Evolutionary conservation across 257 asterid genomes (phyloP).

Genomic region (Ilex asprella): DNA sequence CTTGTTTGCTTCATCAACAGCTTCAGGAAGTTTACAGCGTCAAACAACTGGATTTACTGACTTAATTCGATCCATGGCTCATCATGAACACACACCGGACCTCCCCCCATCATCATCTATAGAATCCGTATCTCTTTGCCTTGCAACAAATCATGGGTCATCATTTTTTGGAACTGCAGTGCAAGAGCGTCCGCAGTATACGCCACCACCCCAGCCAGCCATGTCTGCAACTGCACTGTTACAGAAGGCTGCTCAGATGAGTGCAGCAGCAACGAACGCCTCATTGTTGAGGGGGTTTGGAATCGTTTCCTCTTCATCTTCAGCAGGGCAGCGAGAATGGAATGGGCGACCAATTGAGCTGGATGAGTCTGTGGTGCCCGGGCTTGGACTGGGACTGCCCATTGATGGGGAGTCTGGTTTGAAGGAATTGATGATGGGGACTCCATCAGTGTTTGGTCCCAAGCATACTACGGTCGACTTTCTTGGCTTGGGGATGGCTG

Average conservation of each 20-base stretch:
- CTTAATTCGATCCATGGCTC: conserved; percentile 34
- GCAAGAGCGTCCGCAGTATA: conserved; percentile 60
- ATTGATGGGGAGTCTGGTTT: conserved; percentile 58
- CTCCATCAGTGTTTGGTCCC: conserved; percentile 71
- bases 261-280: conserved; percentile 52
- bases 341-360: conserved; percentile 30
- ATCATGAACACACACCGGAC: conserved; percentile 27
- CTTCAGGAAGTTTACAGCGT: conserved; percentile 46
- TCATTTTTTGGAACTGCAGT: conserved; percentile 43
- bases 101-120: conserved; percentile 35
- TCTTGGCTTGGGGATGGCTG: conserved; percentile 86
- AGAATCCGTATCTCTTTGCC: conserved; percentile 59
- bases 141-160: conserved; percentile 52
- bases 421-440: conserved; percentile 82
- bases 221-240: conserved; percentile 87
- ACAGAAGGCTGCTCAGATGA: conserved; percentile 85
- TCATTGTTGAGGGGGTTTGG: conserved; percentile 65
- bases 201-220: conserved; percentile 51
- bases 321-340: conserved; percentile 41
- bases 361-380: conserved; percentile 32
- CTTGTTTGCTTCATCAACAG: conserved; percentile 61
- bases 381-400: conserved; percentile 63
- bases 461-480: conserved; percentile 79
- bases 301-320: conserved; percentile 33
- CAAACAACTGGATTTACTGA: conserved; percentile 36